Conservation (phyloP, 495 filamentous ascomycete species). For the Podospora tetraspora region DNA sequence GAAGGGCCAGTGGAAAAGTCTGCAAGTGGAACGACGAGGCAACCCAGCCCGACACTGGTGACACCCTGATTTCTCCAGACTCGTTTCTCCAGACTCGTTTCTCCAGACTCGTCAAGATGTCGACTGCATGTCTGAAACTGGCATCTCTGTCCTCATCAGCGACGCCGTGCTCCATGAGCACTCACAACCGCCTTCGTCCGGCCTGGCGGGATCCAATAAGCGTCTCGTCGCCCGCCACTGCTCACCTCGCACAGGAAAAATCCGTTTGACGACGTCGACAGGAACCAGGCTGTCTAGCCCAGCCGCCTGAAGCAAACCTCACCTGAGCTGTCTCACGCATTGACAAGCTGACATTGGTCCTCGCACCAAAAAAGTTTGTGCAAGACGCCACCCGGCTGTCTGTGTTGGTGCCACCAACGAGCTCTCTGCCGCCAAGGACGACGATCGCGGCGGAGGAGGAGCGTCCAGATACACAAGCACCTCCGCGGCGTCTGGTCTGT, state of each 20-base stretch:
- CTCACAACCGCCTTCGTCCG: neutral
- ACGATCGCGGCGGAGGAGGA: neutral
- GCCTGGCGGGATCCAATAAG: neutral
- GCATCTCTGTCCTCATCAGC: neutral
- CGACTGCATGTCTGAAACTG: neutral
- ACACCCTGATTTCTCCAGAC: neutral
- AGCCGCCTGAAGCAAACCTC: neutral
- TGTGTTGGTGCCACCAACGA: neutral
- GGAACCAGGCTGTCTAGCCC: neutral
- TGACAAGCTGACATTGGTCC: neutral
- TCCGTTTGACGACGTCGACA: neutral
- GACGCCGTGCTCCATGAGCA: neutral
- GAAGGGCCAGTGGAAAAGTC: too few species aligned
- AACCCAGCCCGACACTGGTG: neutral
- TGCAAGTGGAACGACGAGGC: neutral
- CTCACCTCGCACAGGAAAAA: neutral
- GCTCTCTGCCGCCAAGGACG: neutral
- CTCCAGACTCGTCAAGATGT: neutral
- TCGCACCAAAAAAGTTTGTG: neutral
- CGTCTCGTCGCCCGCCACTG: neutral
- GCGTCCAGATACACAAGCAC: neutral
- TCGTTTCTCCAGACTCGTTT: neutral
- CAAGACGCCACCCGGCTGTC: neutral
- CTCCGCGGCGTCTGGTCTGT: neutral
- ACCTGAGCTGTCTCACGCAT: neutral